phyloP scores from a whole-genome alignment of 441 rosid genomes.

The Mallotus repandus region DNA sequence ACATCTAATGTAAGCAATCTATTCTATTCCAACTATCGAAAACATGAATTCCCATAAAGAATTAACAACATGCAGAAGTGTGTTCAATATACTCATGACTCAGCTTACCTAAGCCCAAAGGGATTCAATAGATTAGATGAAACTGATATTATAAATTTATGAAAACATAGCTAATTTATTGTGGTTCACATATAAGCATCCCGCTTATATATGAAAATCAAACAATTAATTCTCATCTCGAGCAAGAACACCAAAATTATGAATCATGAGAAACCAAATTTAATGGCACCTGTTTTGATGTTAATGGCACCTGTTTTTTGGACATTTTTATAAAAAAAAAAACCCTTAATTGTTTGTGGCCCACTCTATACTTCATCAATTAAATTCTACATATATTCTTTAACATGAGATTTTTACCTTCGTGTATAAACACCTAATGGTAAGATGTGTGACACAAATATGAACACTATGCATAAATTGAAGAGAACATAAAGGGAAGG shows the following conservation, averaged over 20 bases:
- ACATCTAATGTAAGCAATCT: not conserved
- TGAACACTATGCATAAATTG: too few relatives aligned
- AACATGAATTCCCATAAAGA: not conserved
- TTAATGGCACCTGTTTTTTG: too few relatives aligned
- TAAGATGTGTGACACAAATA: too few relatives aligned
- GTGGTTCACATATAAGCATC: not conserved
- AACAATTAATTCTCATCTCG: not conserved
- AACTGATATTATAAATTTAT: not conserved
- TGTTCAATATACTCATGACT: not conserved
- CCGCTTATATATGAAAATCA: not conserved
- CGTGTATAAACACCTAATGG: too few relatives aligned
- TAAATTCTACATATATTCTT: too few relatives aligned
- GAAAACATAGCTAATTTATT: not conserved
- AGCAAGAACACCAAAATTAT: not conserved
- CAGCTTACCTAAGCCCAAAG: not conserved
- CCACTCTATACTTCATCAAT: too few relatives aligned
- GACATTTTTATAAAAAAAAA: too few relatives aligned
- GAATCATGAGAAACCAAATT: too few relatives aligned
- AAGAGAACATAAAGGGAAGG: too few relatives aligned
- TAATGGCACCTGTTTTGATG: too few relatives aligned
- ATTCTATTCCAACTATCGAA: not conserved
- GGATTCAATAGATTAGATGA: not conserved
- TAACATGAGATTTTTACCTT: too few relatives aligned
- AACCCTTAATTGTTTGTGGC: too few relatives aligned
- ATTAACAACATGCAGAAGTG: not conserved